phyloP scores from a whole-genome alignment of 2,329 filamentous ascomycete genomes.

The Xylariaceae sp. region DNA sequence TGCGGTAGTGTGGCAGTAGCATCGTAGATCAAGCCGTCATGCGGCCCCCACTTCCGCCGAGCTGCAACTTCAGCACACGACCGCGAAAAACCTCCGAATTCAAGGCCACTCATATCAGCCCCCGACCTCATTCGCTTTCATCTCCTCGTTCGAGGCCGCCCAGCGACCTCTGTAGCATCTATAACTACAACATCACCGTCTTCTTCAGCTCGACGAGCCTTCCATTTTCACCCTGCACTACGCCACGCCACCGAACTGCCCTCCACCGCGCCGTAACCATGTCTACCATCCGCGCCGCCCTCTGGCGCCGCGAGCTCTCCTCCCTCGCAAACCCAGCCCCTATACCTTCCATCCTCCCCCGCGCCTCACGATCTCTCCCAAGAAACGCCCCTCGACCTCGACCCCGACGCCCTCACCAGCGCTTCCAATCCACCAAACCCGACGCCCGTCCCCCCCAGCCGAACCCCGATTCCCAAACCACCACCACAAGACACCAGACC shows the following conservation, averaged over 20 bases:
- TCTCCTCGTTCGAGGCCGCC: too few relatives aligned
- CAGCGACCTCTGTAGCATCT: too few relatives aligned
- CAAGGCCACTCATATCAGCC: too few relatives aligned
- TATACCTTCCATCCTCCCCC: neutral
- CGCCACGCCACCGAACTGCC: slow-evolving; percentile 6
- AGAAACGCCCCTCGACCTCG: neutral
- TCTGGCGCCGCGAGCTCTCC: slow-evolving; percentile 1
- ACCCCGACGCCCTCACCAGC: slow-evolving; percentile 4
- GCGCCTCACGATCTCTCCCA: slow-evolving; percentile 1
- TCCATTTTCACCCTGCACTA: neutral
- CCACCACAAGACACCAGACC: slow-evolving; percentile 11
- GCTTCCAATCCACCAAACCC: slow-evolving; percentile 17
- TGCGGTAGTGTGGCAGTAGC: neutral
- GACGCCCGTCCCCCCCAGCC: neutral
- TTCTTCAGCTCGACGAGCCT: neutral
- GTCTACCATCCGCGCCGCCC: neutral
- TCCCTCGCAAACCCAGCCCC: neutral
- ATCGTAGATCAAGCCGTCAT: neutral
- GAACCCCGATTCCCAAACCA: slow-evolving; percentile 4
- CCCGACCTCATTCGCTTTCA: too few relatives aligned
- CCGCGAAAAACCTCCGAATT: too few relatives aligned
- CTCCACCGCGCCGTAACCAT: slow-evolving; percentile 2
- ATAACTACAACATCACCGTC: too few relatives aligned
- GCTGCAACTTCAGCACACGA: too few relatives aligned
- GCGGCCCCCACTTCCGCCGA: neutral